Percentiles rank a stretch among this genome's conserved stretches.
Conservation (phyloP, 2,329 filamentous ascomycete genomes). For the Davidsoniella neocaledoniae region DNA sequence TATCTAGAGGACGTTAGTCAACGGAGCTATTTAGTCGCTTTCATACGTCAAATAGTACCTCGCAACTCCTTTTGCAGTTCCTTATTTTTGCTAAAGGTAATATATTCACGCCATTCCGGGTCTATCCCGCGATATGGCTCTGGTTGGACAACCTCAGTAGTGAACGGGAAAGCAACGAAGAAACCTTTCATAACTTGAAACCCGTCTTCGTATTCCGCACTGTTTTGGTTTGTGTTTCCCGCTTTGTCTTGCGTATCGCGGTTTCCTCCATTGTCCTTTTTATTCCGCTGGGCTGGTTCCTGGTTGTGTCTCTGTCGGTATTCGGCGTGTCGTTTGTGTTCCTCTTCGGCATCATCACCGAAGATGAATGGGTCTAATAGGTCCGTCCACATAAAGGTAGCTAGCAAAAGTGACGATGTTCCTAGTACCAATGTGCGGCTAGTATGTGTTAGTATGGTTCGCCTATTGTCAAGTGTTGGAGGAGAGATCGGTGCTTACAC, state of each 20-base stretch:
- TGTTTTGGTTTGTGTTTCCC: conserved; percentile 24
- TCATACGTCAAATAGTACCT: conserved; percentile 14
- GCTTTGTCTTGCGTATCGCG: conserved; percentile 18
- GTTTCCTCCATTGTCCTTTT: background rate
- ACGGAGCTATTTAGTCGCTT: no score
- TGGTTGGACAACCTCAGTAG: conserved; percentile 30
- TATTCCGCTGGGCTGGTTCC: background rate
- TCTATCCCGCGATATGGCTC: conserved; percentile 37
- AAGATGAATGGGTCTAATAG: conserved; percentile 10
- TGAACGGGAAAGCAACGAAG: conserved; percentile 48
- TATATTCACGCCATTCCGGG: conserved; percentile 46
- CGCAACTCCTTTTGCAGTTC: conserved; percentile 30
- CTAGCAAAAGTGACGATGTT: background rate
- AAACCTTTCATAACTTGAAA: conserved; percentile 27
- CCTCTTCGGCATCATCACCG: conserved; percentile 8
- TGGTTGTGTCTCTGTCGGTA: background rate
- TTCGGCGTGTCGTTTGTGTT: background rate
- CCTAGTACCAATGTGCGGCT: conserved; percentile 7
- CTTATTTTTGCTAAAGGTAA: conserved; percentile 38
- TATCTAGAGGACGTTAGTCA: background rate
- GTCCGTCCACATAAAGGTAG: conserved; percentile 9
- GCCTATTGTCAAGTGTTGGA: background rate
- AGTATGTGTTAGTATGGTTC: background rate
- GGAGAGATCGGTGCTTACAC: conserved; percentile 1
- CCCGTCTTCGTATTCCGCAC: conserved; percentile 21